Conservation (phyloP, 495 filamentous ascomycete species). For the Neurospora sp. region DNA sequence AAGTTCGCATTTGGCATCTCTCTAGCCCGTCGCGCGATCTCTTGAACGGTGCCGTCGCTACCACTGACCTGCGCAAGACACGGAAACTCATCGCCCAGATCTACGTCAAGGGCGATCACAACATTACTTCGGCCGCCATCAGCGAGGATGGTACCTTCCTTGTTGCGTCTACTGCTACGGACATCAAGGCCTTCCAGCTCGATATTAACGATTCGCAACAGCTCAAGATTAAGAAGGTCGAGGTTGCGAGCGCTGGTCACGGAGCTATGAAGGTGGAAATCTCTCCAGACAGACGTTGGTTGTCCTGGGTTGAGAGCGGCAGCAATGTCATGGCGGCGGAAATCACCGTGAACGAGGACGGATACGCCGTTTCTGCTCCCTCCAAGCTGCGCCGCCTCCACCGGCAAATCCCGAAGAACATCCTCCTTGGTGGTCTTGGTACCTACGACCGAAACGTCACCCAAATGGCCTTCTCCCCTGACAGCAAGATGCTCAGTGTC, state of each 20-base stretch:
- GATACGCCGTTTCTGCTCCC: slow-evolving; percentile 36
- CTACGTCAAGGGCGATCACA: slow-evolving; percentile 72
- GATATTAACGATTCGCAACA: slow-evolving; percentile 25
- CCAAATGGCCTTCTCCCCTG: slow-evolving; percentile 66
- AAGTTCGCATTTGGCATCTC: slow-evolving; percentile 76
- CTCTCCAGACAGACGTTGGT: slow-evolving; percentile 58
- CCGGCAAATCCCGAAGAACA: slow-evolving; percentile 44
- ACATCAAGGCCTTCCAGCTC: slow-evolving; percentile 72
- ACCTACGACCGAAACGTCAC: slow-evolving; percentile 68
- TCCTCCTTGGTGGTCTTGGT: slow-evolving; percentile 59
- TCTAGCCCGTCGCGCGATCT: slow-evolving; percentile 37
- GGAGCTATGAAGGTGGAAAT: slow-evolving; percentile 73
- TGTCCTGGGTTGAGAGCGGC: slow-evolving; percentile 71
- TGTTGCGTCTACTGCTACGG: slow-evolving; percentile 62
- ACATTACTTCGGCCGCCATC: slow-evolving; percentile 72
- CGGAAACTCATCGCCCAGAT: slow-evolving; percentile 60
- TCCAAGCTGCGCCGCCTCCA: slow-evolving; percentile 48
- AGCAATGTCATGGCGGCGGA: slow-evolving; percentile 68
- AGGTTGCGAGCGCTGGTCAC: slow-evolving; percentile 14
- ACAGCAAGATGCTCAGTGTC: slow-evolving; percentile 66
- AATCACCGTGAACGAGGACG: slow-evolving; percentile 34
- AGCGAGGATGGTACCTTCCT: slow-evolving; percentile 65
- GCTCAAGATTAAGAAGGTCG: slow-evolving; percentile 26
- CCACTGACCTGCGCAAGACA: slow-evolving; percentile 29
- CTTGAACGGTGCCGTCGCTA: slow-evolving; percentile 28